Percentiles rank a stretch among this genome's conserved stretches.
These are phyloP conservation scores for Paramarasmius palmivorus DNA, from an alignment of 1,284 basidiomycete species.

Conservation along the genomic window DNA sequence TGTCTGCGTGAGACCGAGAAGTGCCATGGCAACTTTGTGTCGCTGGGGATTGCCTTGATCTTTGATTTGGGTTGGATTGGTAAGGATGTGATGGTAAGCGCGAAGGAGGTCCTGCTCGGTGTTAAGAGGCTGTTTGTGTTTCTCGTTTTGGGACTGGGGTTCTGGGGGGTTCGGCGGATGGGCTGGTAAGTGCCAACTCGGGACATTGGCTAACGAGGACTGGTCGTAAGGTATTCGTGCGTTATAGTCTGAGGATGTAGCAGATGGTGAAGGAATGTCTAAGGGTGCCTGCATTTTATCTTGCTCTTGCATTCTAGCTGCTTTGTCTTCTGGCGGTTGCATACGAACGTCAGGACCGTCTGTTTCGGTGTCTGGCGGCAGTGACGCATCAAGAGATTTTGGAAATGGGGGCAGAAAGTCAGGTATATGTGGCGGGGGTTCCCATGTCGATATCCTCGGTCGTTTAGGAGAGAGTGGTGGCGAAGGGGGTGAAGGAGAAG, in stretches of 20 bases:
- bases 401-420: constrained; percentile 70
- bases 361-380: constrained; percentile 33
- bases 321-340: constrained; percentile 33
- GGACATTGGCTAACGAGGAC: constrained; percentile 59
- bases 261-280: constrained; percentile 21
- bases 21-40: constrained; percentile 69
- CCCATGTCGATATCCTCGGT: constrained; percentile 53
- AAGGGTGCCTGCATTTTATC: no score
- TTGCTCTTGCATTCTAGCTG: constrained; percentile 9
- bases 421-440: constrained; percentile 62
- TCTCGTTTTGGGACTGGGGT: constrained; percentile 21
- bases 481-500: constrained; percentile 54
- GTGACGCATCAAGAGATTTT: constrained; percentile 32
- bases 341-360: constrained; percentile 26
- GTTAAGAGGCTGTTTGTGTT: constrained; percentile 39
- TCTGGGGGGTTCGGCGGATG: constrained; percentile 24
- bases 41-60: constrained; percentile 53
- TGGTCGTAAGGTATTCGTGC: constrained; percentile 68
- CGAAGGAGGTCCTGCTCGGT: constrained; percentile 61
- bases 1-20: constrained; percentile 56
- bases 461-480: constrained; percentile 56
- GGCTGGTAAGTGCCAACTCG: constrained; percentile 70
- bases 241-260: constrained; percentile 61
- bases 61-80: constrained; percentile 49
- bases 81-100: constrained; percentile 74